Conservation (phyloP, 148 eudicot species). For the Chenopodium suecicum region DNA sequence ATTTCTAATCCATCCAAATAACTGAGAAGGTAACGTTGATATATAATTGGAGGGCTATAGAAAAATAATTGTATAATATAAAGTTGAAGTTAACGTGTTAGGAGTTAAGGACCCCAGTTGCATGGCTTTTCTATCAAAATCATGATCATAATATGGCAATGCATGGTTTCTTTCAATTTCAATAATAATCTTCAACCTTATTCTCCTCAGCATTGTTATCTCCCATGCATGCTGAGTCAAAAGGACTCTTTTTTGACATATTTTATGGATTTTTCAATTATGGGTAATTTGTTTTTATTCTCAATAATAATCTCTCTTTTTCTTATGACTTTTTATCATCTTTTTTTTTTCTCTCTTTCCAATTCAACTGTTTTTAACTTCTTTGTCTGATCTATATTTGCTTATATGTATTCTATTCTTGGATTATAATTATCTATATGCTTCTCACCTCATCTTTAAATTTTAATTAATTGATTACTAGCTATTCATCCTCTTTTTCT, state of each 20-base stretch:
- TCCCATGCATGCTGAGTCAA: slow-evolving; percentile 26
- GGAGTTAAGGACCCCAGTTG: neutral
- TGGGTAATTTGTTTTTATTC: neutral
- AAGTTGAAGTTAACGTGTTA: slow-evolving; percentile 18
- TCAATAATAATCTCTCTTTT: neutral
- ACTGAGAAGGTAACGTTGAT: too few relatives aligned
- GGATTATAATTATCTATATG: neutral
- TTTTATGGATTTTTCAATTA: slow-evolving; percentile 9
- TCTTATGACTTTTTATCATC: neutral
- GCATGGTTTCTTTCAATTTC: neutral
- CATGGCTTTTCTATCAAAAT: neutral
- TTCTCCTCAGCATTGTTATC: neutral
- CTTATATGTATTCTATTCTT: neutral
- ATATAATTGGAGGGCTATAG: too few relatives aligned
- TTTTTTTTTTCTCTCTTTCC: neutral
- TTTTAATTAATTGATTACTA: too few relatives aligned
- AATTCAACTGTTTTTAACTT: neutral
- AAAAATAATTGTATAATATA: neutral
- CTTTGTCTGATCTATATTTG: neutral
- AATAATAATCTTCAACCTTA: neutral
- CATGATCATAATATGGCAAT: neutral
- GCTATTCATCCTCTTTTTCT: too few relatives aligned
- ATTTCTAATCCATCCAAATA: too few relatives aligned
- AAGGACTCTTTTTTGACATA: slow-evolving; percentile 25
- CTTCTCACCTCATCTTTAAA: neutral